Evolutionary conservation across 2,329 filamentous ascomycete genomes (phyloP).

Genomic region (Colletotrichum tofieldiae): DNA sequence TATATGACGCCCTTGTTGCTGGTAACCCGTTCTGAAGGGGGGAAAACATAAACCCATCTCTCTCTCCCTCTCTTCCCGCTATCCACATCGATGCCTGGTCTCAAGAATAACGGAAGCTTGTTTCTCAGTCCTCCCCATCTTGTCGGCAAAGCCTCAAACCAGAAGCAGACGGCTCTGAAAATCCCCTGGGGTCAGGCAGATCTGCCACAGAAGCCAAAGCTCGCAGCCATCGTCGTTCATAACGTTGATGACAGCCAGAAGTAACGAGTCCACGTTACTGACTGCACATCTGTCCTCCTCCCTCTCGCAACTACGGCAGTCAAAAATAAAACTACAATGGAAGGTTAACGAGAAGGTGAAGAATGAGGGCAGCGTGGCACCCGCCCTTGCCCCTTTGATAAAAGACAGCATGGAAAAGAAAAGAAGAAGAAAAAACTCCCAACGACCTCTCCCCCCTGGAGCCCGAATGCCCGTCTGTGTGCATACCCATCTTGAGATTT

Average conservation of each 20-base stretch:
- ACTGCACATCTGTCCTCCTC: not conserved
- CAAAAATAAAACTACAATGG: conserved; percentile 36
- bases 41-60: conserved; percentile 7
- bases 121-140: not conserved
- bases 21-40: conserved; percentile 13
- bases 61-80: conserved; percentile 11
- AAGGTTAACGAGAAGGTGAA: conserved; percentile 35
- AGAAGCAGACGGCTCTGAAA: not conserved
- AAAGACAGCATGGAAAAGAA: conserved; percentile 4
- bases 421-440: conserved; percentile 27
- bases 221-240: not conserved
- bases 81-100: conserved; percentile 11
- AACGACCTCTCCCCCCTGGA: conserved; percentile 23
- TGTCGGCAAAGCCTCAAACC: not conserved
- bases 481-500: conserved; percentile 21
- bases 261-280: not conserved
- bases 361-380: conserved; percentile 10
- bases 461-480: conserved; percentile 15
- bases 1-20: conserved; percentile 39
- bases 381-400: conserved; percentile 15
- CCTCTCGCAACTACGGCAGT: not conserved
- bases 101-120: conserved; percentile 6
- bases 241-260: not conserved
- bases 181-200: not conserved
- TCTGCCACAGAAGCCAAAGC: not conserved